Evolutionary conservation across 768 basidiomycete species (phyloP), one percentile per base, ranked within the genome.

Genomic region (Lactarius akahatsu): DNA sequence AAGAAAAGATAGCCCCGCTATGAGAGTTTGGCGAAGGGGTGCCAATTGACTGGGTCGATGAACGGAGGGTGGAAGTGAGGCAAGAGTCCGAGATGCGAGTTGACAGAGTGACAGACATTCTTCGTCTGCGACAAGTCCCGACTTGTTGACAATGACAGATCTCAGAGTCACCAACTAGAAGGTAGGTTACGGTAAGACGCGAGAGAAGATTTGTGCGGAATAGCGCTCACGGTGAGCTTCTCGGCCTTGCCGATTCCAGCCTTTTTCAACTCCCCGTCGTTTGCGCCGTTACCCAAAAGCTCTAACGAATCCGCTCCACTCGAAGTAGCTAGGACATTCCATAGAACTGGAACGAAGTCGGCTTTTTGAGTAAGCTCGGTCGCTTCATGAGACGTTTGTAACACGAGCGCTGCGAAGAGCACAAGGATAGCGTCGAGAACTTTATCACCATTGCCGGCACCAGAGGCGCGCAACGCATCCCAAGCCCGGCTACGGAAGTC

Each of bases 401-500:
- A 81, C 5, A 87, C 81, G 5, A 93, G 77, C 0, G 85, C 81
- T 13, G 82, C 78, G 67, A 90, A 91, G 68, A 89, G 83, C 0
- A 81, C 76, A 6, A 92, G 75, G 40, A 86, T 80, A 23, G 82
- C 79, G 70, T 92, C 89, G 38, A 93, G 74, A 28, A 92, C 83
- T 71, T 89, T 91, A 68, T 90, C 86, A 7, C 81, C 83, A 47
- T 76, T 76, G 1, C 87, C 87, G 18, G 81, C 88, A 3, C 86
- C 86, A 2, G 87, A 85, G 9, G 77, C 78, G 52, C 80, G 72
- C 43, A 93, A 78, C 13, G 85, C 79, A 61, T 88, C 85, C 90
- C 90, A 94, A 2, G 89, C 86, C 45, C 81, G 83, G 16, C 78
- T 75, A 32, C 87, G 80, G 65, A 92, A 91, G 71, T 93, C 91